These are phyloP conservation scores for Salvia sclarea DNA, from an alignment of 305 asterid genomes.

Conservation along the genomic window DNA sequence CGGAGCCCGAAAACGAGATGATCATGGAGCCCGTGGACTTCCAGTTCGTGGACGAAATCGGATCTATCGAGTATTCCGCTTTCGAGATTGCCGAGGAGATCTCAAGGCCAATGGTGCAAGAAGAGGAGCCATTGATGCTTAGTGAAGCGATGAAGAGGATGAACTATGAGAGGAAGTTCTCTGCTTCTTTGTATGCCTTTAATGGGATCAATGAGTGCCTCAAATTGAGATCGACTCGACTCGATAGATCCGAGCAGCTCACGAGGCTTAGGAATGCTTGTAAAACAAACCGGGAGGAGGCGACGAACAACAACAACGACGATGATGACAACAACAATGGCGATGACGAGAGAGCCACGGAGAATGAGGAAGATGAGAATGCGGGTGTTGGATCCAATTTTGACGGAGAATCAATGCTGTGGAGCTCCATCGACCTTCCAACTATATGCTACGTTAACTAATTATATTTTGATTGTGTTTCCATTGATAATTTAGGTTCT, in stretches of 20 bases:
- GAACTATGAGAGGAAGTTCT: slow-evolving; percentile 70
- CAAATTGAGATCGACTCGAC: slow-evolving; percentile 31
- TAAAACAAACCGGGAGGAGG: slow-evolving; percentile 35
- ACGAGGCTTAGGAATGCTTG: slow-evolving; percentile 54
- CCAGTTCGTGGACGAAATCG: slow-evolving; percentile 57
- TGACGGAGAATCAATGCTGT: slow-evolving; percentile 55
- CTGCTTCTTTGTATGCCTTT: slow-evolving; percentile 73
- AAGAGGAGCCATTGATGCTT: slow-evolving; percentile 48
- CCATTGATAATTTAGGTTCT: slow-evolving; percentile 11
- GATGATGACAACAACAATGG: background rate
- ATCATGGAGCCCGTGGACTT: slow-evolving; percentile 44
- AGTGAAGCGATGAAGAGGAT: slow-evolving; percentile 68
- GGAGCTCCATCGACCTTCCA: slow-evolving; percentile 72
- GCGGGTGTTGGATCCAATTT: background rate
- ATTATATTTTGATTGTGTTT: background rate
- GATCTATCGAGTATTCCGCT: slow-evolving; percentile 43
- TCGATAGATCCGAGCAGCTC: slow-evolving; percentile 52
- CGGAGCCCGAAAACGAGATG: slow-evolving; percentile 32
- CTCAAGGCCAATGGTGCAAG: slow-evolving; percentile 41
- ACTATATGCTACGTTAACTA: slow-evolving; percentile 58
- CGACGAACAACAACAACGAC: background rate
- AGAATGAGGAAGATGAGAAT: slow-evolving; percentile 20
- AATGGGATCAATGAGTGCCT: slow-evolving; percentile 71
- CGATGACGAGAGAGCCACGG: slow-evolving; percentile 28
- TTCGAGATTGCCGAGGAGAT: slow-evolving; percentile 61